Conservation (phyloP, 2,329 filamentous ascomycete species). For the Ceratocystis harringtonii region DNA sequence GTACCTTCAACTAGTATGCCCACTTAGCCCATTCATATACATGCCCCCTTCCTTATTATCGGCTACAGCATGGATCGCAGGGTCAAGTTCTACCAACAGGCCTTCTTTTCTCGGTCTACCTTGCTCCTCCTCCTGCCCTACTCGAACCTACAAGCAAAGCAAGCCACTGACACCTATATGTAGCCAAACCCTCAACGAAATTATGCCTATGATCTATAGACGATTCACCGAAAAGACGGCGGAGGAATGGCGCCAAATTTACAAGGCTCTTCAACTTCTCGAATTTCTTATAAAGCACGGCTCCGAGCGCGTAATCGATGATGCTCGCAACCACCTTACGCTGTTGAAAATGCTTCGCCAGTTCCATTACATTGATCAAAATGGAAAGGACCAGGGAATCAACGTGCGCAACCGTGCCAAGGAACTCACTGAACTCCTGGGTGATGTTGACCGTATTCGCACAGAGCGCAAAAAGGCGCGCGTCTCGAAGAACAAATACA, state of each 20-base stretch:
- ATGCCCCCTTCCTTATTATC: not conserved
- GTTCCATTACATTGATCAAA: slow-evolving; percentile 91
- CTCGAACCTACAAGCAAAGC: not conserved
- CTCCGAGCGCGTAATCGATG: slow-evolving; percentile 92
- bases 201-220: slow-evolving; percentile 99
- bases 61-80: not conserved
- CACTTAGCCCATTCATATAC: not conserved
- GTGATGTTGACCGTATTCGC: slow-evolving; percentile 79
- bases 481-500: slow-evolving; percentile 83
- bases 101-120: not conserved
- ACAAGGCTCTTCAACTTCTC: slow-evolving; percentile 92
- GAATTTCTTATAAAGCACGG: slow-evolving; percentile 97
- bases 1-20: slow-evolving; percentile 89
- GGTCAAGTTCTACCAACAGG: not conserved
- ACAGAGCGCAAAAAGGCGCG: slow-evolving; percentile 78
- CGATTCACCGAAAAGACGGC: slow-evolving; percentile 96
- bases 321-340: slow-evolving; percentile 86
- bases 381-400: slow-evolving; percentile 95
- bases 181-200: slow-evolving; percentile 93
- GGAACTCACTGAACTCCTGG: slow-evolving; percentile 82
- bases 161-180: not conserved
- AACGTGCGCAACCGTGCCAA: slow-evolving; percentile 96
- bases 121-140: not conserved
- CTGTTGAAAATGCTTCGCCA: slow-evolving; percentile 96
- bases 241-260: slow-evolving; percentile 98